Evolutionary conservation across 2,329 filamentous ascomycete genomes (phyloP), one percentile per base, ranked within the genome.

Genomic region (Elsinoe australis): DNA sequence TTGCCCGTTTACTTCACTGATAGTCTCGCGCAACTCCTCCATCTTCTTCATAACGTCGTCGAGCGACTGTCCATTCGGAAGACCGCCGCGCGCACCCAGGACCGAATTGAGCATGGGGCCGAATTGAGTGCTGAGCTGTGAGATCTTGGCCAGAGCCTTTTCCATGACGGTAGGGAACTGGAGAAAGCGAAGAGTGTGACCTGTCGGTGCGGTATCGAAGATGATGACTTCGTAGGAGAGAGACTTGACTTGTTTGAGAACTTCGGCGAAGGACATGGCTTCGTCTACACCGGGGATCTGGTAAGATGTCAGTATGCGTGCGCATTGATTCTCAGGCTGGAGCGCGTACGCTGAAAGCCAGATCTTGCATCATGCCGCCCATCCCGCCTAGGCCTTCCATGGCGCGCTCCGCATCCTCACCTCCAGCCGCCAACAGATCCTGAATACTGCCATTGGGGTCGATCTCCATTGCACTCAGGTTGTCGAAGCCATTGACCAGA

Each of bases 241-340:
- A 32, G 87, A 94, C 72, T 96, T 96, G 72, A 98, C 92, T 70
- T 98, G 92, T 71, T 98, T 98, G 61, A 98, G 78, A 55, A 98
- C 92, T 72, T 98, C 92, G 65, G 92, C 92, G 64, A 98, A 98
- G 50, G 89, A 95, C 92, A 98, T 98, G 67, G 92, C 92, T 70
- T 98, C 92, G 65, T 98, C 92, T 54, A 98, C 94, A 70, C 92
- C 92, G 14, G 92, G 92, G 54, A 98, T 98, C 87, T 94, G 46
- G 15, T 33, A 26, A 3, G 19, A 24, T 10, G 38, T 28, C 26
- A 34, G 21, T 8, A 3, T 31, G 21, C 5, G 4, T 14, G 10
- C 7, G 4, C 17, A 19, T 21, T 21, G 4, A n/a, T 12, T 28
- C 14, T 3, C 28, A 3, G 2, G 8, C 31, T 3, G 15, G 19